phyloP scores from a whole-genome alignment of 352 stramenopile species.

The Globisporangium solare region DNA sequence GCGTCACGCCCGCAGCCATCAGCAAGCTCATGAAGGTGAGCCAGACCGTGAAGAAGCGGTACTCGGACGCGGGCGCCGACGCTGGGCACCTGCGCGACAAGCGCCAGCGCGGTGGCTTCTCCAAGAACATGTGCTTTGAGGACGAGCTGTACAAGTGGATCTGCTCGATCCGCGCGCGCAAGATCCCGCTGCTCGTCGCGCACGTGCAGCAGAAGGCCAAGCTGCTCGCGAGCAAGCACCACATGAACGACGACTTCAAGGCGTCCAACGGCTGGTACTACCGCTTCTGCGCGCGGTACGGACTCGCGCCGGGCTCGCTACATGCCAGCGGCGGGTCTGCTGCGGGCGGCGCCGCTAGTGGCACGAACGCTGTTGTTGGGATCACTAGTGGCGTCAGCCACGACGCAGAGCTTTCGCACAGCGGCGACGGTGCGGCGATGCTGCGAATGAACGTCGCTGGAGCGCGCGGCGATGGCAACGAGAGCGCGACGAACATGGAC shows the following conservation, averaged over 20 bases:
- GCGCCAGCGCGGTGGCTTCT: constrained; percentile 59
- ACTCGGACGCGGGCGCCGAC: constrained; percentile 40
- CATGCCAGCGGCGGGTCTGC: constrained; percentile 4
- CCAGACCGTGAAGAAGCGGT: constrained; percentile 63
- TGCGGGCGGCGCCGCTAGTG: constrained; percentile 1
- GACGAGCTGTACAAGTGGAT: constrained; percentile 72
- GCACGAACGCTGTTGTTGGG: neutral
- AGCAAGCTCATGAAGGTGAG: constrained; percentile 78
- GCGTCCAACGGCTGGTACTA: constrained; percentile 80
- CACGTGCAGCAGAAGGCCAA: constrained; percentile 60
- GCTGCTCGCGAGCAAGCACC: constrained; percentile 32
- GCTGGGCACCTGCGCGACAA: constrained; percentile 31
- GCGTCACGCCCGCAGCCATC: constrained; percentile 66
- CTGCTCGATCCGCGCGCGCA: constrained; percentile 36
- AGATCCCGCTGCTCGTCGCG: constrained; percentile 42
- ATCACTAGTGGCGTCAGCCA: neutral
- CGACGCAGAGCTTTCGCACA: too few relatives aligned
- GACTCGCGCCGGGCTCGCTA: constrained; percentile 35
- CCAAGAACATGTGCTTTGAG: constrained; percentile 52
- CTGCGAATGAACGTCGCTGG: constrained; percentile 1
- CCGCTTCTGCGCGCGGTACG: constrained; percentile 66
- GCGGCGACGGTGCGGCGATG: neutral
- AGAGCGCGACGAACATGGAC: neutral
- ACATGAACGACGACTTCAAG: constrained; percentile 41
- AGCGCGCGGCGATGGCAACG: neutral